Percentiles rank a stretch among this genome's conserved stretches.
These are phyloP conservation scores for Pseudocercospora fijiensis DNA, from an alignment of 2,329 filamentous ascomycete genomes.

Conservation along the genomic window DNA sequence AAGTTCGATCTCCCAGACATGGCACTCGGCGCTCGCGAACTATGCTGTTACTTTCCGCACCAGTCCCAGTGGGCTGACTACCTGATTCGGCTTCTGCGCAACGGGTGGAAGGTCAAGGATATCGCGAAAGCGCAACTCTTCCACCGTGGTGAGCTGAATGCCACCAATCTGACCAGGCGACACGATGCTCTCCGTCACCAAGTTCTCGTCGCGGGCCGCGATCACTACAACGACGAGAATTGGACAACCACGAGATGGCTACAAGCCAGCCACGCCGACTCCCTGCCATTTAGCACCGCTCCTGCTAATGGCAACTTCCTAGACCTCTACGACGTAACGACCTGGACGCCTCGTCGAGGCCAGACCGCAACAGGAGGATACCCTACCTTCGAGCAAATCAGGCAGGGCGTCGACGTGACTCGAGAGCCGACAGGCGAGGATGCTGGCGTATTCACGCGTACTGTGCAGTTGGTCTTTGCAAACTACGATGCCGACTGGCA, in stretches of 20 bases:
- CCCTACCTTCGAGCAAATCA: neutral
- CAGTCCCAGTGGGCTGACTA: neutral
- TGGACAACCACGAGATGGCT: neutral
- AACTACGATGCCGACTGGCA: neutral
- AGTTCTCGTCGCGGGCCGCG: neutral
- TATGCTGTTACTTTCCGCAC: constrained; percentile 3
- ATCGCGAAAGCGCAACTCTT: constrained; percentile 2
- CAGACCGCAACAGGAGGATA: neutral
- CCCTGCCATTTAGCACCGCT: neutral
- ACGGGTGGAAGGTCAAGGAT: neutral
- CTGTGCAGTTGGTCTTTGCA: neutral
- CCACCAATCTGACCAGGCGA: neutral
- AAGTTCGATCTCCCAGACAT: neutral
- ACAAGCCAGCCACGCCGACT: neutral
- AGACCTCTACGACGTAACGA: neutral
- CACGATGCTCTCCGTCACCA: neutral
- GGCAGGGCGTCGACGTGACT: neutral
- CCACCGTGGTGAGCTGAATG: neutral
- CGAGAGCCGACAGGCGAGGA: constrained; percentile 9
- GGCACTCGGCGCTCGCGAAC: neutral
- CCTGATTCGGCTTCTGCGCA: constrained; percentile 3
- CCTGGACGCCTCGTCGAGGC: neutral
- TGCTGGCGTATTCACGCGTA: constrained; percentile 5
- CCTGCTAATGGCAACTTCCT: neutral
- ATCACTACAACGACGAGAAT: neutral